Base-by-base conservation (phyloP, 2,329 filamentous ascomycete species). In the Aspergillaceae sp. region DNA sequence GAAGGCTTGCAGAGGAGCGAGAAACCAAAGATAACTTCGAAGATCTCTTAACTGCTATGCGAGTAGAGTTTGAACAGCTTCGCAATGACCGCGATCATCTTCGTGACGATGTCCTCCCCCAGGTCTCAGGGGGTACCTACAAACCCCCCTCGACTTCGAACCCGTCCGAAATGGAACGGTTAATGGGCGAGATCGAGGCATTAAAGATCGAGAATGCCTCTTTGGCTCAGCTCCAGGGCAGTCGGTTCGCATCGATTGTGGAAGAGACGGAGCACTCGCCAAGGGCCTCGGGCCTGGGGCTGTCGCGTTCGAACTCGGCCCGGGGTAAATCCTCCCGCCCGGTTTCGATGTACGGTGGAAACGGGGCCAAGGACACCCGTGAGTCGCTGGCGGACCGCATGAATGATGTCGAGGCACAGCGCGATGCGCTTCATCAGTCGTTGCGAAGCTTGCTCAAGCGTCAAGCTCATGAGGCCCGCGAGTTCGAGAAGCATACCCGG, bases 1-100 rank as follows among this genome's bases (percentile, higher is more conserved):
- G 90, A 56, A 84, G 87, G 55, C 74, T 98, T 40, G 75, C 79
- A 1, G 89, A 97, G 61, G 92, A 98, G 69, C 80, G 86, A 46
- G 80, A 87, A 63, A 82, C 86, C 56, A 96, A 94, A 65, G 83
- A 87, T 60, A 96, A 94, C 64, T 94, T 97, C 57, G 89, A 97
- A 68, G 90, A 96, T 63, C 76, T 98, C 38, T 75, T 97, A 40
- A 81, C 83, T 5, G 91, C 87, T 4, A 82, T 97, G 56, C 85
- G 86, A 56, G 79, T 82, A 27, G 89, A 98, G 63, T 74, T 97
- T 9, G 80, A 90, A 58, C 85, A 82, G 54, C 80, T 89, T 44
- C 80, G 86, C 49, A 90, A 92, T 55, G 90, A 98, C 68, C 82
- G 89, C 44, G 92, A 98, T 66, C 57, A 63, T 19, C 78, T 97